Percentiles rank a stretch among this genome's conserved stretches.
Conservation (phyloP, 2,329 filamentous ascomycete species). For the Chrysoporthe deuterocubensis region DNA sequence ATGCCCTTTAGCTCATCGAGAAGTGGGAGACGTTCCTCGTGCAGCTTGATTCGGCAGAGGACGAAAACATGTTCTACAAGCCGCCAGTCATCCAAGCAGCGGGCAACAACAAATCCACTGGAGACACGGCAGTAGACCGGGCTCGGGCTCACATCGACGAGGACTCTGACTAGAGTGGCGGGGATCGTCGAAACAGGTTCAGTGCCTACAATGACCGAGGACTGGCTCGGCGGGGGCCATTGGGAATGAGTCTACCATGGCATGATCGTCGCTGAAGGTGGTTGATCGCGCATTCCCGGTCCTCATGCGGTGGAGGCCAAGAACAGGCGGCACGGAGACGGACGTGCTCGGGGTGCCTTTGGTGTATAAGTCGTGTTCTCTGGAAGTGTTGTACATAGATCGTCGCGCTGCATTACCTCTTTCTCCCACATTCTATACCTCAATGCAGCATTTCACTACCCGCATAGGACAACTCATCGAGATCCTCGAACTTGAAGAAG, state of each 20-base stretch:
- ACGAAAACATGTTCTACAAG: constrained; percentile 70
- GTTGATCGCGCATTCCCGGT: background rate
- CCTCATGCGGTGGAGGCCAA: background rate
- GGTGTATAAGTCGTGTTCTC: constrained; percentile 22
- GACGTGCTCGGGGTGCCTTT: background rate
- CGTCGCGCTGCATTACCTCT: constrained; percentile 45
- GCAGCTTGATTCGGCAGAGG: constrained; percentile 92
- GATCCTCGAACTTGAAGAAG: background rate
- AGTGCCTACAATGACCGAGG: constrained; percentile 34
- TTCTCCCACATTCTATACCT: constrained; percentile 47
- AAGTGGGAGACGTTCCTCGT: constrained; percentile 98
- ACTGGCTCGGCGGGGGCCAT: constrained; percentile 20
- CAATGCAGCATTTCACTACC: constrained; percentile 33
- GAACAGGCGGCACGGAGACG: background rate
- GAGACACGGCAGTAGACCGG: constrained; percentile 64
- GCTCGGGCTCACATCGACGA: constrained; percentile 63
- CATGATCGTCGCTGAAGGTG: constrained; percentile 18
- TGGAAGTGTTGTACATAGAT: constrained; percentile 29
- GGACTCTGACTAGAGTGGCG: constrained; percentile 57
- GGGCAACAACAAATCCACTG: constrained; percentile 49
- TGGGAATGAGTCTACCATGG: constrained; percentile 37
- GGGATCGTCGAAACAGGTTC: constrained; percentile 28
- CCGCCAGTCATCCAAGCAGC: constrained; percentile 60
- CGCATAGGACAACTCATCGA: background rate
- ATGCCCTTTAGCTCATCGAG: constrained; percentile 64